A percentile compares a stretch with the other conserved stretches of the same genome.
Conservation (phyloP, 2,329 filamentous ascomycete genomes). For the Arthrinium puccinioides region DNA sequence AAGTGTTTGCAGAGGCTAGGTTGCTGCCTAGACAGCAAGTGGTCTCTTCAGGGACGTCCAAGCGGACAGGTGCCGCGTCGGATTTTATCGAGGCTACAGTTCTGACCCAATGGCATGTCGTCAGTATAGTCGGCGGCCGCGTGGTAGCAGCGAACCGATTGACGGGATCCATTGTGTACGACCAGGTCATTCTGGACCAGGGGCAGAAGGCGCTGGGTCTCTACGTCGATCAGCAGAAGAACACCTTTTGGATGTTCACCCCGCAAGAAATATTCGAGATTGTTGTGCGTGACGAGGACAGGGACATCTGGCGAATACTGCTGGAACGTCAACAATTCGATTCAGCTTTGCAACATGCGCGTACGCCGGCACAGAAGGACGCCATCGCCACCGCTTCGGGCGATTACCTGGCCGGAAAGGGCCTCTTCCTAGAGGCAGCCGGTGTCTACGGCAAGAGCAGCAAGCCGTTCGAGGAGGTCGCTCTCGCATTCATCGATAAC, state of each 20-base stretch:
- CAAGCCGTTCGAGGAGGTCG: conserved; percentile 95
- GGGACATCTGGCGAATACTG: conserved; percentile 94
- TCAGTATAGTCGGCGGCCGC: conserved; percentile 74
- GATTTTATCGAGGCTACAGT: conserved; percentile 74
- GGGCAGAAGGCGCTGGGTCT: conserved; percentile 78
- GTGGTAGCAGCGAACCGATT: conserved; percentile 82
- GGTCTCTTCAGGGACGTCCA: conserved; percentile 56
- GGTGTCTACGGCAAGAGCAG: conserved; percentile 89
- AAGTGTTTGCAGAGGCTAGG: conserved; percentile 72
- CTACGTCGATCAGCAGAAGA: conserved; percentile 85
- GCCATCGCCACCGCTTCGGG: conserved; percentile 87
- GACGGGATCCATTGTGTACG: conserved; percentile 78
- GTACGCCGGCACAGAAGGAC: conserved; percentile 74
- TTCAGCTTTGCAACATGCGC: conserved; percentile 77
- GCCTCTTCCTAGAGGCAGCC: conserved; percentile 79
- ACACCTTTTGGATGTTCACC: conserved; percentile 96
- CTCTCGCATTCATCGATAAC: conserved; percentile 82
- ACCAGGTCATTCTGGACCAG: conserved; percentile 76
- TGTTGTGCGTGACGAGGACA: conserved; percentile 79
- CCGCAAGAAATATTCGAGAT: conserved; percentile 88
- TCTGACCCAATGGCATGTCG: conserved; percentile 88
- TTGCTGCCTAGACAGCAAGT: conserved; percentile 70
- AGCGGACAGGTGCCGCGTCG: conserved; percentile 57
- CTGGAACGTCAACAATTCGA: conserved; percentile 83
- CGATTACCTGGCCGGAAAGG: conserved; percentile 76